These are phyloP conservation scores for Sistotremastrum niveocremeum DNA, from an alignment of 768 basidiomycete genomes.

Conservation along the genomic window DNA sequence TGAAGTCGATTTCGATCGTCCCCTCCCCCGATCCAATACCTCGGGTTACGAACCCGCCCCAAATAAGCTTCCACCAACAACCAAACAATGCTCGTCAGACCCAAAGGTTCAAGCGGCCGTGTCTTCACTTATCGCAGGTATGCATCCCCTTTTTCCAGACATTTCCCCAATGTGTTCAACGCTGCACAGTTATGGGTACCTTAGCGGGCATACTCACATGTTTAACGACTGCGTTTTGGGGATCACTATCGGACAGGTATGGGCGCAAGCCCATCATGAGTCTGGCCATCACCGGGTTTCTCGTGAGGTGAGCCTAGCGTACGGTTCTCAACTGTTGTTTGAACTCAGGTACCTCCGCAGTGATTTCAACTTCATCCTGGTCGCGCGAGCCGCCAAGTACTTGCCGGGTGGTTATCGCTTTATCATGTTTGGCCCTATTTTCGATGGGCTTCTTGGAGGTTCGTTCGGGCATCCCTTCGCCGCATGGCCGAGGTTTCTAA, in stretches of 20 bases:
- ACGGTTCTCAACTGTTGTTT: neutral
- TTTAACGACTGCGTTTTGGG: constrained; percentile 76
- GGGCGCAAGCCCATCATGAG: constrained; percentile 58
- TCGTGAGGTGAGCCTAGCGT: constrained; percentile 27
- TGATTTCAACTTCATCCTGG: constrained; percentile 56
- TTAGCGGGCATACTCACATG: constrained; percentile 62
- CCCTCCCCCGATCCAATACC: neutral
- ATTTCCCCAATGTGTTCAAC: no score
- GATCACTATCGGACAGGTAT: constrained; percentile 59
- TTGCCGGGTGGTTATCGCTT: constrained; percentile 80
- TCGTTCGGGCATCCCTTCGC: constrained; percentile 9
- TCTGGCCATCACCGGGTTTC: constrained; percentile 43
- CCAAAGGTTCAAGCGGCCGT: constrained; percentile 63
- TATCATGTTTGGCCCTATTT: constrained; percentile 44
- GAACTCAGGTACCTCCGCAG: constrained; percentile 10
- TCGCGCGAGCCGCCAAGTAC: constrained; percentile 38
- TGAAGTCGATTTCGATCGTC: neutral
- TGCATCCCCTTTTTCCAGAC: constrained; percentile 9
- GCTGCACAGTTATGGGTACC: constrained; percentile 39
- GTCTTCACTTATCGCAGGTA: constrained; percentile 51
- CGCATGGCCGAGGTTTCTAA: constrained; percentile 1
- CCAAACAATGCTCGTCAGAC: constrained; percentile 42
- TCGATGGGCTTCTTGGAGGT: constrained; percentile 69
- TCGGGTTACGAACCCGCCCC: neutral
- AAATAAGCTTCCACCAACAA: neutral